Conservation (phyloP, 805 yeast species). For the Grigorovia jiainica region DNA sequence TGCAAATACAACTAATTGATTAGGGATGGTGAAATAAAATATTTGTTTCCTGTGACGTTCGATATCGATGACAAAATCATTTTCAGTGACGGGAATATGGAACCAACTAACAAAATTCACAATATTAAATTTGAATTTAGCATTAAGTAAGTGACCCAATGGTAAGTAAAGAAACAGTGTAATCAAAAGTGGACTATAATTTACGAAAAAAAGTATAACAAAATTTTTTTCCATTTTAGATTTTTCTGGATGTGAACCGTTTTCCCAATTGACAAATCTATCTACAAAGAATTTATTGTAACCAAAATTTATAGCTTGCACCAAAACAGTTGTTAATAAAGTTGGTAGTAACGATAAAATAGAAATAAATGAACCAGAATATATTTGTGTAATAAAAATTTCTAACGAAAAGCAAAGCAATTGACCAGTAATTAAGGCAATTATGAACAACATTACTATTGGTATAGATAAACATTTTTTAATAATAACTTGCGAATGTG, state of each 20-base stretch:
- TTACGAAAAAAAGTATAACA: constrained; percentile 65
- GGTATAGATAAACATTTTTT: constrained; percentile 66
- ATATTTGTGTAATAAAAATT: constrained; percentile 76
- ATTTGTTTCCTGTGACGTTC: constrained; percentile 65
- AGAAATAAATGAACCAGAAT: constrained; percentile 66
- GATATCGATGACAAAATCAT: constrained; percentile 48
- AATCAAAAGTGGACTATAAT: constrained; percentile 73
- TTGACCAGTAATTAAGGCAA: constrained; percentile 51
- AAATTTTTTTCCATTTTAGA: constrained; percentile 64
- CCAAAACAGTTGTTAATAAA: constrained; percentile 51
- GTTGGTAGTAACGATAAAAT: constrained; percentile 68
- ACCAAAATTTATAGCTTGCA: constrained; percentile 56
- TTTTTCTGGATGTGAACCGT: constrained; percentile 29
- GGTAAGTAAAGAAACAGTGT: constrained; percentile 86
- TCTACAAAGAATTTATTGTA: constrained; percentile 46
- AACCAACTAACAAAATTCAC: neutral
- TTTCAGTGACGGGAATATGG: constrained; percentile 10
- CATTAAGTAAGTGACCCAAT: constrained; percentile 64
- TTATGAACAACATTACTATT: constrained; percentile 46
- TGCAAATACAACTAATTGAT: constrained; percentile 65
- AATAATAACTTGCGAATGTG: constrained; percentile 23
- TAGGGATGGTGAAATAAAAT: constrained; percentile 73
- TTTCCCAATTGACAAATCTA: constrained; percentile 57
- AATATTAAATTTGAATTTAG: neutral
- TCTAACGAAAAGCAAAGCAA: constrained; percentile 65